phyloP scores from a whole-genome alignment of 768 basidiomycete species.

The Amanita muscaria region DNA sequence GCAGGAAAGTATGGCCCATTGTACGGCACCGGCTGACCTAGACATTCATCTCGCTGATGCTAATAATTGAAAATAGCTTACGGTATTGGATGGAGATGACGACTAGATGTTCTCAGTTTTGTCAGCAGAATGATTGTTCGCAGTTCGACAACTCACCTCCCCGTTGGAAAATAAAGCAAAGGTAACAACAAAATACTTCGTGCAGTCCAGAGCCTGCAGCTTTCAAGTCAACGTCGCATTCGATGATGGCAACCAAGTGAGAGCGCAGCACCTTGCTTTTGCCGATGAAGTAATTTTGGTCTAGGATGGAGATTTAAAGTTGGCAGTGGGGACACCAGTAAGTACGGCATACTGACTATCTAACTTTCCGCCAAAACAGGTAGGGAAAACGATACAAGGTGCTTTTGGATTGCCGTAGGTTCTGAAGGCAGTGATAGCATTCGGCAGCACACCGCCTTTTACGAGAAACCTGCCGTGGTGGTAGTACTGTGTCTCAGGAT shows the following conservation, averaged over 20 bases:
- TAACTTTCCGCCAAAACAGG: constrained; percentile 45
- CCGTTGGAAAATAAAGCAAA: constrained; percentile 52
- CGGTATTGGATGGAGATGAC: constrained; percentile 55
- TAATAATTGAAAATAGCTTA: no score
- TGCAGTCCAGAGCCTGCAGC: constrained; percentile 42
- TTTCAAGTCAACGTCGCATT: constrained; percentile 18
- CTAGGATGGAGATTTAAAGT: background rate
- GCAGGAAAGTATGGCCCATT: constrained; percentile 52
- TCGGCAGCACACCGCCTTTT: constrained; percentile 43
- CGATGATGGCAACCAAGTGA: background rate
- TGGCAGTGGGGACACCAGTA: background rate
- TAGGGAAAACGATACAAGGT: constrained; percentile 51
- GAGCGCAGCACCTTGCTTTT: constrained; percentile 38
- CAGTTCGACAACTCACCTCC: constrained; percentile 39
- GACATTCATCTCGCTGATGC: no score
- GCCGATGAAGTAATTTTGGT: constrained; percentile 32
- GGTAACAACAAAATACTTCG: constrained; percentile 47
- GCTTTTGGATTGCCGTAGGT: constrained; percentile 43
- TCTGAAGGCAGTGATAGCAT: constrained; percentile 49
- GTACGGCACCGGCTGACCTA: constrained; percentile 38
- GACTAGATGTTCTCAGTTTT: constrained; percentile 27
- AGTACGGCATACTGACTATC: constrained; percentile 36
- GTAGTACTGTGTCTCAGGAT: constrained; percentile 40
- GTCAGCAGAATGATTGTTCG: background rate
- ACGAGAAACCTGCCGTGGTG: constrained; percentile 47